Base-by-base conservation (phyloP, 306 rosid genomes). In the Corylus americana region DNA sequence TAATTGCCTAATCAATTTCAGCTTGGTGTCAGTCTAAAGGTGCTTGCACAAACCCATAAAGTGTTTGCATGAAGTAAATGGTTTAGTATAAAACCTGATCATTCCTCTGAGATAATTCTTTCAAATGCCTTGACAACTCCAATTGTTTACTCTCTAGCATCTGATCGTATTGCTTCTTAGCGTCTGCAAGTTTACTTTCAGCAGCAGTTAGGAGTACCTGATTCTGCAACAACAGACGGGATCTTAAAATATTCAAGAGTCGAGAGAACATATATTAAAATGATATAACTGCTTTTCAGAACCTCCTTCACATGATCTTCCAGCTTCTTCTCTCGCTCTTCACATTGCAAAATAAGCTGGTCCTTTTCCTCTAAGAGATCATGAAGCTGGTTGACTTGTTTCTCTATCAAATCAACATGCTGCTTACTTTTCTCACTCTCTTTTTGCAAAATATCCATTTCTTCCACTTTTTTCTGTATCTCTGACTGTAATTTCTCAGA, bases 71-170 rank as follows among this genome's bases (percentile, higher is more conserved):
- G 22, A 74, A 64, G 49, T 82, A 85, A 77, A 81, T 58, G 48
- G 66, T 22, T 71, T 81, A 70, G 77, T 11, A 75, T 53, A 80
- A 77, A 62, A 92, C 99, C 97, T 95, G 98, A 89, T 93, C 99
- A 61, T 92, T 95, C 87, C 94, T 90, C 80, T 80, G 97, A 74
- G 98, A 95, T 80, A 95, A 89, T 68, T 95, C 97, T 82, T 91
- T 95, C 90, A 95, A 88, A 86, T 95, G 97, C 89, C 87, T 90
- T 45, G 97, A 93, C 80, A 95, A 74, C 70, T 95, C 99, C 51
- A 83, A 82, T 64, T 91, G 93, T 74, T 95, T 89, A 81, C 79
- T 87, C 77, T 95, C 98, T 74, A 89, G 86, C 99, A 95, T 88
- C 77, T 79, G 80, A 81, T 95, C 91, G 70, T 89, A 90, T 77